Evolutionary conservation across 75 land plant genomes (phyloP).

Genomic region (Selaginella tamariscina): DNA sequence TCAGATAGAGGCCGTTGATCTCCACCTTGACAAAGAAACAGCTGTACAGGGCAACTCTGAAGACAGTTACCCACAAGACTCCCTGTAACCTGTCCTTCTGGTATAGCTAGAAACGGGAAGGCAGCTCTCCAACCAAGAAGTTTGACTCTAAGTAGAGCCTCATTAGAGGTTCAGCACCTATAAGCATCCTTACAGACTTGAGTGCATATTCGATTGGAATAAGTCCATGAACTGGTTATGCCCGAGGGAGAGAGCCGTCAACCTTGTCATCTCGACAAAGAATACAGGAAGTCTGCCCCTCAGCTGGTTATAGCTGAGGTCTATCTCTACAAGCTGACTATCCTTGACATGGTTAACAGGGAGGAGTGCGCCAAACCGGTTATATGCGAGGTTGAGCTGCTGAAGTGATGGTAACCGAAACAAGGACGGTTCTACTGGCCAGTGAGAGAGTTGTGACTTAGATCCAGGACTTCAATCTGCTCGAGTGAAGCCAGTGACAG

Average conservation of each 20-base stretch:
- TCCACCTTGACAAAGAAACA: not conserved
- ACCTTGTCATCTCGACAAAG: constrained; percentile 37
- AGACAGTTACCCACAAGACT: not conserved
- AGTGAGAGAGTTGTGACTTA: not conserved
- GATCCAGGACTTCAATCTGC: constrained; percentile 8
- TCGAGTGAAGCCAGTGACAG: not conserved
- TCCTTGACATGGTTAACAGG: not conserved
- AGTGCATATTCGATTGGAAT: constrained; percentile 19
- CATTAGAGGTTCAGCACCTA: not conserved
- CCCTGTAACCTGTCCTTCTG: not conserved
- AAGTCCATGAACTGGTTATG: not conserved
- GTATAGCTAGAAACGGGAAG: not conserved
- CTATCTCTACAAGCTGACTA: constrained; percentile 39
- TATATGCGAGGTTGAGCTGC: constrained; percentile 8
- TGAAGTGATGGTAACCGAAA: constrained; percentile 1
- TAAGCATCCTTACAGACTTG: not conserved
- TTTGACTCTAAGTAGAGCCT: not conserved
- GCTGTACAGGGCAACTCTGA: not conserved
- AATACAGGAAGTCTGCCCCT: constrained; percentile 38
- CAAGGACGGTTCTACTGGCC: not conserved
- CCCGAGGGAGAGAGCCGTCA: not conserved
- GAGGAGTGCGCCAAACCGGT: not conserved
- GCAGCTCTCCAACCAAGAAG: not conserved
- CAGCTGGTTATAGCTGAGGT: constrained; percentile 39
- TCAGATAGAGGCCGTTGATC: not conserved